Percentiles rank a stretch among this genome's conserved stretches.
Conservation (phyloP, 148 eudicot genomes). For the Oxyria digyna region DNA sequence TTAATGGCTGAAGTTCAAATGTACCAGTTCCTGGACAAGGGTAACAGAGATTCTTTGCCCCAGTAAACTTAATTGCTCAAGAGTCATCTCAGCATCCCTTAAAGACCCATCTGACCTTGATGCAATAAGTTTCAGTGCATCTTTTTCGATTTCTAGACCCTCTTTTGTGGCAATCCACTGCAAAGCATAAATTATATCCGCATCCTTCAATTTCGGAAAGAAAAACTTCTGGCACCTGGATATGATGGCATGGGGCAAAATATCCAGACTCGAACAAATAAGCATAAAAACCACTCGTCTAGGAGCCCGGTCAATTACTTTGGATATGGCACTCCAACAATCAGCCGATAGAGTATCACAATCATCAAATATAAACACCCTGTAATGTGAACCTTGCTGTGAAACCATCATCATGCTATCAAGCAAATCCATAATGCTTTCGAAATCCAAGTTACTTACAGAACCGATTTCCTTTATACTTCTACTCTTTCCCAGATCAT, state of each 20-base stretch:
- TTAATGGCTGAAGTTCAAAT: conserved; percentile 6
- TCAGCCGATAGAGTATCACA: conserved; percentile 63
- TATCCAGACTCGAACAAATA: conserved; percentile 78
- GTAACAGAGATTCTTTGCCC: conserved; percentile 74
- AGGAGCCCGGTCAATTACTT: conserved; percentile 80
- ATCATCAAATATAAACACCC: conserved; percentile 67
- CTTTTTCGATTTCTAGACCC: conserved; percentile 68
- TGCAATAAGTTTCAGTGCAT: conserved; percentile 85
- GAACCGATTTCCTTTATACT: conserved; percentile 70
- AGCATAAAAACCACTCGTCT: conserved; percentile 78
- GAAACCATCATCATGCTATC: conserved; percentile 36
- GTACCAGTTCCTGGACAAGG: conserved; percentile 87
- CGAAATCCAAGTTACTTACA: conserved; percentile 53
- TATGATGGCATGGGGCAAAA: conserved; percentile 73
- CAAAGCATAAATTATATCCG: conserved; percentile 69
- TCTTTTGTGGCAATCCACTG: conserved; percentile 87
- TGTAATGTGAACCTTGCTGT: conserved; percentile 43
- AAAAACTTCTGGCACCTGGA: conserved; percentile 96
- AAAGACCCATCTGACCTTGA: conserved; percentile 91
- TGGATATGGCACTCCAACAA: conserved; percentile 74
- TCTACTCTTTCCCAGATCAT: conserved; percentile 66
- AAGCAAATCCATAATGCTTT: conserved; percentile 52
- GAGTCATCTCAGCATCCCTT: conserved; percentile 97
- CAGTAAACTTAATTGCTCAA: conserved; percentile 87
- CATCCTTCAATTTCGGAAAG: conserved; percentile 89